Evolutionary conservation across 2,329 filamentous ascomycete genomes (phyloP).

Genomic region (Coniella vitis): DNA sequence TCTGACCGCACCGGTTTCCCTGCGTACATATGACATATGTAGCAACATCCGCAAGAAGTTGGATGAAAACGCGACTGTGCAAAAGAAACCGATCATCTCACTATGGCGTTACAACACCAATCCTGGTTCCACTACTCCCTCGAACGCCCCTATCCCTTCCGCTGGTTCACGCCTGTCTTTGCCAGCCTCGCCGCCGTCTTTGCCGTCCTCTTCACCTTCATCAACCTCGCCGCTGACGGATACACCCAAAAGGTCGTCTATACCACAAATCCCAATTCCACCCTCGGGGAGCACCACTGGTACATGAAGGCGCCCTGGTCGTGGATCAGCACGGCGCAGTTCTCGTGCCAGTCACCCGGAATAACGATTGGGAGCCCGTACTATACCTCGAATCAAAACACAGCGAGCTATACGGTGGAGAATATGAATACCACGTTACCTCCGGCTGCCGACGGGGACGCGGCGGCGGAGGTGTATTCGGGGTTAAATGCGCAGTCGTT

Average conservation of each 20-base stretch:
- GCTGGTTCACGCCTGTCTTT: constrained; percentile 11
- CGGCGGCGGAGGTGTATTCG: constrained; percentile 1
- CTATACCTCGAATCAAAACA: constrained; percentile 11
- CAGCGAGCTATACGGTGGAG: constrained; percentile 7
- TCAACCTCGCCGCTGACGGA: constrained; percentile 10
- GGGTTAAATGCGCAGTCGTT: constrained; percentile 1
- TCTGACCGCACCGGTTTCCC: too few species aligned
- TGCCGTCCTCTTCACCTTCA: constrained; percentile 6
- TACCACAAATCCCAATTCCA: constrained; percentile 9
- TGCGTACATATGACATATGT: too few species aligned
- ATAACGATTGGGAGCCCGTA: constrained; percentile 10
- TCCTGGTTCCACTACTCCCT: constrained; percentile 9
- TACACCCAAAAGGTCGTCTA: constrained; percentile 7
- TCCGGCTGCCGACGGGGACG: not conserved
- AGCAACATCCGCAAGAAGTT: too few species aligned
- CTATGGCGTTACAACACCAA: not conserved
- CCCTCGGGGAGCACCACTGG: constrained; percentile 7
- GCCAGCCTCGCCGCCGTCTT: not conserved
- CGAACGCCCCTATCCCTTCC: constrained; percentile 13
- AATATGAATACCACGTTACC: constrained; percentile 9
- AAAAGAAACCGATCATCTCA: not conserved
- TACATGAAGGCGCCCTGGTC: constrained; percentile 12
- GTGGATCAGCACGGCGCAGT: constrained; percentile 12
- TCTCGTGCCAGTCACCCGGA: constrained; percentile 9
- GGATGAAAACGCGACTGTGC: too few species aligned